Percentiles rank a stretch among this genome's conserved stretches.
Conservation (phyloP, 1,284 basidiomycete species). For the Cronartium ribicola region DNA sequence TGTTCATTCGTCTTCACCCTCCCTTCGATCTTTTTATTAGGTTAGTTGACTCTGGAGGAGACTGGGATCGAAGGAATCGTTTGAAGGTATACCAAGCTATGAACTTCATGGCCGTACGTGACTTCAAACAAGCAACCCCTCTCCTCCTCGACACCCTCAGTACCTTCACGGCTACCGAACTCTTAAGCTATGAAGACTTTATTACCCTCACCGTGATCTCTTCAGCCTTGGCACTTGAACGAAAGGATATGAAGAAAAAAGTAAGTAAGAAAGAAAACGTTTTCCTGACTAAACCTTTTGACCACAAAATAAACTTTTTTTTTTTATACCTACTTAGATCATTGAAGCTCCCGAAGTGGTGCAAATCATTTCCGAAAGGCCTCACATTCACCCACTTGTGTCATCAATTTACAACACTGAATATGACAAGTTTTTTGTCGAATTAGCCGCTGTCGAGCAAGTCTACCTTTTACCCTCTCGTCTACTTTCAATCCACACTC, state of each 20-base stretch:
- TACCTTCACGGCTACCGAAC: constrained; percentile 88
- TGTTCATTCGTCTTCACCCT: background rate
- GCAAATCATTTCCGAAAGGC: constrained; percentile 54
- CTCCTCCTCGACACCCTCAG: constrained; percentile 84
- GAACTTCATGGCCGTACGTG: constrained; percentile 75
- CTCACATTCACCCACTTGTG: constrained; percentile 56
- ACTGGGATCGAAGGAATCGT: constrained; percentile 95
- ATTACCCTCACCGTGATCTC: constrained; percentile 79
- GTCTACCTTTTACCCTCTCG: constrained; percentile 79
- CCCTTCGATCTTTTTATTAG: constrained; percentile 54
- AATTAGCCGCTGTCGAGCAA: constrained; percentile 76
- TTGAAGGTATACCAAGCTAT: constrained; percentile 92
- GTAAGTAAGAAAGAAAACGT: constrained; percentile 54
- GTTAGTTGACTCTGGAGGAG: constrained; percentile 89
- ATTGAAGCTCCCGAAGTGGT: constrained; percentile 59
- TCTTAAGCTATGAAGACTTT: constrained; percentile 86
- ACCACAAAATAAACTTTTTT: background rate
- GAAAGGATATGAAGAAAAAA: constrained; percentile 89
- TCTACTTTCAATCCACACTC: constrained; percentile 75
- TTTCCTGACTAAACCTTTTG: background rate
- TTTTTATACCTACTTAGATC: constrained; percentile 51
- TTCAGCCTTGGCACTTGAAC: constrained; percentile 69
- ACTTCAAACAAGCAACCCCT: constrained; percentile 66
- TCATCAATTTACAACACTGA: constrained; percentile 78
- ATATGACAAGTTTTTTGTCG: constrained; percentile 81